Conservation (phyloP, 2,329 filamentous ascomycete species). For the Elsinoe perseae region DNA sequence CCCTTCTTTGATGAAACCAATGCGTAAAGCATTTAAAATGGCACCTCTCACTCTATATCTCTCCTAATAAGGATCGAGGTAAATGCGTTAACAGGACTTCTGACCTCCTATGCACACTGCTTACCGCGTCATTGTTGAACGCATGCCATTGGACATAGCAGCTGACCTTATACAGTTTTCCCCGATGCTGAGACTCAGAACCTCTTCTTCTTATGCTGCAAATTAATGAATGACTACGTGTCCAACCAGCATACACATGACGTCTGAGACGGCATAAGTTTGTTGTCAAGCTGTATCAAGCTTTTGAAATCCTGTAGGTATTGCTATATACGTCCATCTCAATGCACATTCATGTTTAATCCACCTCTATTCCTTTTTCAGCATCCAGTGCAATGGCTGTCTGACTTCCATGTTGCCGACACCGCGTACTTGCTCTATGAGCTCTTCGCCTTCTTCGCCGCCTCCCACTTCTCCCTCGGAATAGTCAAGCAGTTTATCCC, state of each 20-base stretch:
- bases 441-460: slow-evolving; percentile 23
- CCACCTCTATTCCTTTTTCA: neutral
- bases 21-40: slow-evolving; percentile 4
- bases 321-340: neutral
- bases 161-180: neutral
- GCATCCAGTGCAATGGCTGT: no score
- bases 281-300: neutral
- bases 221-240: no score
- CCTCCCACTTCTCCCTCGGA: slow-evolving; percentile 32
- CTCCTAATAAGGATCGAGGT: slow-evolving; percentile 2
- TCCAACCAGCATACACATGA: neutral
- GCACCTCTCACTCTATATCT: slow-evolving; percentile 9
- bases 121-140: no score
- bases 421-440: neutral
- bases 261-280: no score
- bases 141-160: no score
- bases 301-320: no score
- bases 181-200: no score
- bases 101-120: neutral
- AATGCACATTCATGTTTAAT: neutral
- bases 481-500: slow-evolving; percentile 95
- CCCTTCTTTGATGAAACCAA: slow-evolving; percentile 5
- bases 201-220: neutral
- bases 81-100: slow-evolving; percentile 5
- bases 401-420: neutral